Conservation (phyloP, 345 rosid genomes). For the Noccaea bulbosa region DNA sequence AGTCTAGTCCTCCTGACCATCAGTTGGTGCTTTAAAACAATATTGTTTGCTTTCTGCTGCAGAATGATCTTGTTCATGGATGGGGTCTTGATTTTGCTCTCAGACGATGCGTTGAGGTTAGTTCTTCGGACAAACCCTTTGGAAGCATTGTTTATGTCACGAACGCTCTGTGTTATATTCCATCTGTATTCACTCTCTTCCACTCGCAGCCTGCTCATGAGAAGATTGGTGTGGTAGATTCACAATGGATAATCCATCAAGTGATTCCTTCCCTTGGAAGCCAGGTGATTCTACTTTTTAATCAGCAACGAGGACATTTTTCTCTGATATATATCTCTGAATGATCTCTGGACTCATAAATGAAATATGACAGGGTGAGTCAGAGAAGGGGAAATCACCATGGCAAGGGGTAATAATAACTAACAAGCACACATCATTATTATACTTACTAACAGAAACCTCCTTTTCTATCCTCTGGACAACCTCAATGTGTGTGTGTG, state of each 20-base stretch:
- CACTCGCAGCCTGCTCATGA: slow-evolving; percentile 84
- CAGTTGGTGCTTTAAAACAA: neutral
- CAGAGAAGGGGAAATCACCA: slow-evolving; percentile 72
- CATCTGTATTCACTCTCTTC: slow-evolving; percentile 15
- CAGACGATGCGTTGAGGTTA: slow-evolving; percentile 83
- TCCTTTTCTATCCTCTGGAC: neutral
- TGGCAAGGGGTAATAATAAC: slow-evolving; percentile 73
- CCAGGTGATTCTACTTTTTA: slow-evolving; percentile 58
- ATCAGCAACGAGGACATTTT: slow-evolving; percentile 17
- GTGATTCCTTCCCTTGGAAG: slow-evolving; percentile 84
- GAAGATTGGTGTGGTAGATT: slow-evolving; percentile 95
- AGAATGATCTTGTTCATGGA: slow-evolving; percentile 99
- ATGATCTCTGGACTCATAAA: slow-evolving; percentile 1
- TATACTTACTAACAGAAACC: neutral
- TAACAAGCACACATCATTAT: slow-evolving; percentile 12
- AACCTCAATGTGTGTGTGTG: slow-evolving; percentile 23
- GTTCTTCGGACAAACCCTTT: slow-evolving; percentile 16
- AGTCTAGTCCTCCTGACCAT: slow-evolving; percentile 18
- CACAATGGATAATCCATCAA: slow-evolving; percentile 97
- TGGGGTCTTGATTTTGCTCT: slow-evolving; percentile 99
- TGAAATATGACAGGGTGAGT: slow-evolving; percentile 58
- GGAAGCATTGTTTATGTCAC: slow-evolving; percentile 9
- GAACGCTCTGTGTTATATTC: slow-evolving; percentile 11
- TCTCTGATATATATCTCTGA: neutral
- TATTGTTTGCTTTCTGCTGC: slow-evolving; percentile 35